Conservation (phyloP, 2,329 filamentous ascomycete species). For the Hypomyces rosellus region DNA sequence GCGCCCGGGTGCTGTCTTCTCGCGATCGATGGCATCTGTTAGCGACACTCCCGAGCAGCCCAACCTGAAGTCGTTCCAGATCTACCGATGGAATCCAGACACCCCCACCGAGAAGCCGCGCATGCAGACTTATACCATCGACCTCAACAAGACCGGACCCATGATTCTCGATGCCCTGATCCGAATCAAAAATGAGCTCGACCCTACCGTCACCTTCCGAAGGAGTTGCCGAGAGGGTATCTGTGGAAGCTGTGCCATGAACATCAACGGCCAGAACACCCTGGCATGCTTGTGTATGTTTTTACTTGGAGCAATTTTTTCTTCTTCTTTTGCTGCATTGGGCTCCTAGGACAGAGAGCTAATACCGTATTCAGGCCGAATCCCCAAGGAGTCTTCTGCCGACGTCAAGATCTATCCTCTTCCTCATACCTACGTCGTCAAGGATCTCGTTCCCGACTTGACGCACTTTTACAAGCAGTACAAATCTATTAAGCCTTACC, state of each 20-base stretch:
- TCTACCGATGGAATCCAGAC: slow-evolving; percentile 99
- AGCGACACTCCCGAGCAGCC: slow-evolving; percentile 56
- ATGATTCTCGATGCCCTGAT: slow-evolving; percentile 98
- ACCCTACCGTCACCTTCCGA: slow-evolving; percentile 93
- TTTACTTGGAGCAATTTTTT: neutral
- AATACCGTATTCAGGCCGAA: slow-evolving; percentile 62
- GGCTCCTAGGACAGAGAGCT: slow-evolving; percentile 13
- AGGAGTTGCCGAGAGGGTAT: slow-evolving; percentile 96
- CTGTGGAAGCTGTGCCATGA: slow-evolving; percentile 98
- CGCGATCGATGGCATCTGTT: slow-evolving; percentile 50
- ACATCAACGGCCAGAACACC: slow-evolving; percentile 98
- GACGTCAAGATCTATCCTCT: slow-evolving; percentile 96
- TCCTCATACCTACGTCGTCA: slow-evolving; percentile 98
- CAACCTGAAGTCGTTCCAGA: slow-evolving; percentile 87
- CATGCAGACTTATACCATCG: slow-evolving; percentile 93
- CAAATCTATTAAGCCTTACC: slow-evolving; percentile 98
- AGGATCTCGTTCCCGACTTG: slow-evolving; percentile 95
- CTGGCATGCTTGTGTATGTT: slow-evolving; percentile 91
- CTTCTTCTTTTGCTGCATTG: neutral
- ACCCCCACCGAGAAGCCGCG: slow-evolving; percentile 83
- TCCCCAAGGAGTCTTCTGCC: slow-evolving; percentile 71
- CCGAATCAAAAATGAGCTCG: slow-evolving; percentile 97
- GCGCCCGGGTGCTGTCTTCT: slow-evolving; percentile 35
- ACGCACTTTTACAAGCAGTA: slow-evolving; percentile 99
- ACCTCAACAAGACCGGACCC: slow-evolving; percentile 97